Conservation (phyloP, 2,329 filamentous ascomycete species). For the Gyromitra esculenta region DNA sequence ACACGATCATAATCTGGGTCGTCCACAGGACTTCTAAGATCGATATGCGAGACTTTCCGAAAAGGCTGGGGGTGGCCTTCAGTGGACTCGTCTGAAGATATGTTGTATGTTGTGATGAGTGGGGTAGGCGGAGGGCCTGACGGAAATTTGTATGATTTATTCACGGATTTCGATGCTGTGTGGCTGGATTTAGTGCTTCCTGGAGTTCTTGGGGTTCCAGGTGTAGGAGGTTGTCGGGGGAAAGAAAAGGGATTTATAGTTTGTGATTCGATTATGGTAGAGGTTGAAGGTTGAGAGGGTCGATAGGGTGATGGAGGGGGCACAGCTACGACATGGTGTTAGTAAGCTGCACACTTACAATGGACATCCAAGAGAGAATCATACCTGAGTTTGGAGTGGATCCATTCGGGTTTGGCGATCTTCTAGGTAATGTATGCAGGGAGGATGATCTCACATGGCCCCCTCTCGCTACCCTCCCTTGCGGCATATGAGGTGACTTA, state of each 20-base stretch:
- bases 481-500: conserved; percentile 44
- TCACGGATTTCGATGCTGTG: conserved; percentile 62
- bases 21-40: conserved; percentile 60
- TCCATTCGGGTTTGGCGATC: conserved; percentile 47
- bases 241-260: conserved; percentile 50
- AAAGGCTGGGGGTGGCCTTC: conserved; percentile 52
- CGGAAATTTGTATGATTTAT: conserved; percentile 69
- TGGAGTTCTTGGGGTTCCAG: conserved; percentile 62
- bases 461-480: conserved; percentile 40
- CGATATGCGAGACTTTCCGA: conserved; percentile 56
- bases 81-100: conserved; percentile 56
- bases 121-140: conserved; percentile 59
- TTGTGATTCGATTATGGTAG: conserved; percentile 44
- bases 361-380: background rate
- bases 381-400: conserved; percentile 52
- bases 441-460: conserved; percentile 54
- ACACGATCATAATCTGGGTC: conserved; percentile 61
- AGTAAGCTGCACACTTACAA: conserved; percentile 7
- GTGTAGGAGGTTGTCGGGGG: conserved; percentile 54
- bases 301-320: conserved; percentile 37
- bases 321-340: conserved; percentile 43
- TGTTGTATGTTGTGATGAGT: conserved; percentile 58
- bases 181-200: conserved; percentile 60
- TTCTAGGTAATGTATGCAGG: conserved; percentile 51
- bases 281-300: conserved; percentile 47